Evolutionary conservation across 139 green algal species (phyloP).

Genomic region (Chlamydomonas eustigma): DNA sequence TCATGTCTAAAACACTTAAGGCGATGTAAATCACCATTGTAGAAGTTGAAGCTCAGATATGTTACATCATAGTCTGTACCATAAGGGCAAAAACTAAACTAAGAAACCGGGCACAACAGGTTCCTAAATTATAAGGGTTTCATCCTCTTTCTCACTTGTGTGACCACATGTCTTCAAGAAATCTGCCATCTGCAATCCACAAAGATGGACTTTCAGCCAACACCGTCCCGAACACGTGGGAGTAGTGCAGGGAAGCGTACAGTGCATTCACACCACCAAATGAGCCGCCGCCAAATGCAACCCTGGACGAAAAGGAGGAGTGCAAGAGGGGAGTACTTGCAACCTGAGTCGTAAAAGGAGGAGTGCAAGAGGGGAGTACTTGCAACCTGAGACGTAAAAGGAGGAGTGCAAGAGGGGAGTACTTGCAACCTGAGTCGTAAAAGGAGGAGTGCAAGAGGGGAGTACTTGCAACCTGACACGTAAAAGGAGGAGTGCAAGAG

Average conservation of each 20-base stretch:
- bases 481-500: not conserved
- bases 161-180: constrained; percentile 6
- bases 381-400: not conserved
- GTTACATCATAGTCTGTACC: too few relatives aligned
- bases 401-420: not conserved
- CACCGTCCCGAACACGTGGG: constrained; percentile 24
- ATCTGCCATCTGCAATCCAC: constrained; percentile 5
- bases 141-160: too few relatives aligned
- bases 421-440: too few relatives aligned
- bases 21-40: too few relatives aligned
- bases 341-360: not conserved
- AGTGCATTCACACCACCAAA: constrained; percentile 53
- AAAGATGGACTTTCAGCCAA: constrained; percentile 10
- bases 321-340: not conserved
- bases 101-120: too few relatives aligned
- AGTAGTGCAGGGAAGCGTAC: constrained; percentile 40
- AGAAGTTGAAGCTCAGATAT: too few relatives aligned
- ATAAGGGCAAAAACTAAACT: too few relatives aligned
- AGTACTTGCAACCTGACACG: constrained; percentile 3
- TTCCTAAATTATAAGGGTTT: too few relatives aligned
- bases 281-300: constrained; percentile 42
- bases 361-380: not conserved
- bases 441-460: not conserved
- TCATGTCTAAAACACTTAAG: too few relatives aligned
- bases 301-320: not conserved